A percentile compares a stretch with the other conserved stretches of the same genome.
Conservation (phyloP, 768 basidiomycete genomes). For the Dioszegia aurantiaca region DNA sequence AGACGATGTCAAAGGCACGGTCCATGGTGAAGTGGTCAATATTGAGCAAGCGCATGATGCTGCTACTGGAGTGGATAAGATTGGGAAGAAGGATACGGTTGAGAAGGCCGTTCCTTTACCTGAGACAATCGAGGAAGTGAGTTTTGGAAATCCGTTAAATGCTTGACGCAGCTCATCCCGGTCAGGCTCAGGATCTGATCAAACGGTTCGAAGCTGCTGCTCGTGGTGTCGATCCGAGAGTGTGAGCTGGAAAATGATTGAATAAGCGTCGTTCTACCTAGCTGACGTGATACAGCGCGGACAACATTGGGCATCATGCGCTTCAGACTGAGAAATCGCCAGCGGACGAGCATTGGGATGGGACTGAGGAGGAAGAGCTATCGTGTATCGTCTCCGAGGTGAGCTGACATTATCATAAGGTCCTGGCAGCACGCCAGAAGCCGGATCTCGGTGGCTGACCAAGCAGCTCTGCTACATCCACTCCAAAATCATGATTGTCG, state of each 20-base stretch:
- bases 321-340: conserved; percentile 64
- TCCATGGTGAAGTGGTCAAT: conserved; percentile 60
- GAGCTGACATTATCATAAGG: conserved; percentile 8
- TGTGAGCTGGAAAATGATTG: too few relatives aligned
- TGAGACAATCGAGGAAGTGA: conserved; percentile 59
- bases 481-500: conserved; percentile 78
- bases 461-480: conserved; percentile 45
- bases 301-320: conserved; percentile 67
- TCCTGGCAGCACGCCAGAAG: too few relatives aligned
- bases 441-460: not conserved
- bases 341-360: conserved; percentile 78
- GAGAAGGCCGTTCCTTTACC: conserved; percentile 70
- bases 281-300: conserved; percentile 47
- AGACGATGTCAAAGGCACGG: conserved; percentile 52
- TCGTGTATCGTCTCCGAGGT: conserved; percentile 63
- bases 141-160: not conserved
- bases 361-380: conserved; percentile 76
- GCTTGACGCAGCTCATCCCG: conserved; percentile 7
- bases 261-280: too few relatives aligned
- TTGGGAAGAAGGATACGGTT: conserved; percentile 58
- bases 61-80: conserved; percentile 57
- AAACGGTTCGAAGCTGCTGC: conserved; percentile 67
- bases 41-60: conserved; percentile 57
- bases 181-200: conserved; percentile 63
- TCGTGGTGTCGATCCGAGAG: conserved; percentile 24